Evolutionary conservation across 225 moss, liverwort and hornwort genomes (phyloP), one percentile per base, ranked within the genome.

Genomic region (Lunularia cruciata): DNA sequence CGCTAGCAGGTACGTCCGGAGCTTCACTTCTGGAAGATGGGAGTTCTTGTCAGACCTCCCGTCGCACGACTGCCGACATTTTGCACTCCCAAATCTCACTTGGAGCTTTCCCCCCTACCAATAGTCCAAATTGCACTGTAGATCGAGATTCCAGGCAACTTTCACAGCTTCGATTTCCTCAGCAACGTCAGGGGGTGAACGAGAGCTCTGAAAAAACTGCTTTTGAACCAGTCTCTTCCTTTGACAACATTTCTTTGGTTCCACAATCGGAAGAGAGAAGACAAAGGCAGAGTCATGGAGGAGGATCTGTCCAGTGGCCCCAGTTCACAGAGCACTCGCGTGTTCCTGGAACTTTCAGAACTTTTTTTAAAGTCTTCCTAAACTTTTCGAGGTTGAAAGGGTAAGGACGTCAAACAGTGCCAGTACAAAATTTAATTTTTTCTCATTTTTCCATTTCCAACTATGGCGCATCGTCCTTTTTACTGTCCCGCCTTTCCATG

Each of bases 261-360:
- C 23, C 49, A 48, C 49, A 34, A 22, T 67, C 51, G 38, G 48
- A 36, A 51, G 67, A 67, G 67, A 65, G 47, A 45, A 65, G 65
- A 47, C 65, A 65, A 45, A 27, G 43, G 65, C 65, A 45, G 32
- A 67, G 32, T 49, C 45, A 64, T 64, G 48, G 48, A 48, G 67
- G 67, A 67, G 46, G 49, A 51, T 56, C 75, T 58, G 76, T 64
- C 56, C 56, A 31, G 22, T 77, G 76, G 76, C 71, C 76, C 18
- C 3, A 40, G 35, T 46, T 49, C 37, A 66, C 77, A 67, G 60
- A 66, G 60, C 71, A 72, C 53, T 67, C 53, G n/a, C 8, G 7
- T 32, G 77, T 66, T 23, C 72, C 72, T 67, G 72, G 72, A 30
- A 67, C 30, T 20, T n/a, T 77, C 4, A 40, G 72, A 2, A 71